Evolutionary conservation across 306 rosid genomes (phyloP).

Genomic region (Gleditsia sinensis): DNA sequence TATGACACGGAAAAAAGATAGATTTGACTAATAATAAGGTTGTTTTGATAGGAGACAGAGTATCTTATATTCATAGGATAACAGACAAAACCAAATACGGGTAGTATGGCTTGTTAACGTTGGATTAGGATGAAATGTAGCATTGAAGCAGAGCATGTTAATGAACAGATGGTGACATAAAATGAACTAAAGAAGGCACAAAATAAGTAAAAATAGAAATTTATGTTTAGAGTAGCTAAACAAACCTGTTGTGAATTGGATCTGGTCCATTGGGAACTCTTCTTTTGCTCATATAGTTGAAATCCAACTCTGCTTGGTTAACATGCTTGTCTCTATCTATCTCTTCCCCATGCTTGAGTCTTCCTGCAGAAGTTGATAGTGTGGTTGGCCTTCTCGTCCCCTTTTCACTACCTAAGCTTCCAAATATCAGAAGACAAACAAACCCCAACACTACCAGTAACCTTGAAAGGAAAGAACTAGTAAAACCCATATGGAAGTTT

Average conservation of each 20-base stretch:
- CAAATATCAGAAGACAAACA: constrained; percentile 42
- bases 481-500: constrained; percentile 32
- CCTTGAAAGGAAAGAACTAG: constrained; percentile 37
- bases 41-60: background rate
- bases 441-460: constrained; percentile 44
- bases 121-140: background rate
- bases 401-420: constrained; percentile 25
- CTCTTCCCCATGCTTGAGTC: constrained; percentile 20
- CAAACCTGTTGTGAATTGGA: constrained; percentile 80
- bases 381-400: no score
- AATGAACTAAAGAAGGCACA: background rate
- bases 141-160: background rate
- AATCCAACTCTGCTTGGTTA: constrained; percentile 47
- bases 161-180: background rate
- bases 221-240: background rate
- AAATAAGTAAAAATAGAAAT: background rate
- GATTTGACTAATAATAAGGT: background rate
- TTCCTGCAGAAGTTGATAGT: no score
- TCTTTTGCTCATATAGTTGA: constrained; percentile 64
- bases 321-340: constrained; percentile 31
- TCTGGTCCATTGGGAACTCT: constrained; percentile 75
- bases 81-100: background rate
- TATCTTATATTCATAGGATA: background rate
- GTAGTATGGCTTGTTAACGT: background rate
- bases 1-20: background rate